Evolutionary conservation across 495 filamentous ascomycete species (phyloP).

Genomic region (Cladorrhinum samala): DNA sequence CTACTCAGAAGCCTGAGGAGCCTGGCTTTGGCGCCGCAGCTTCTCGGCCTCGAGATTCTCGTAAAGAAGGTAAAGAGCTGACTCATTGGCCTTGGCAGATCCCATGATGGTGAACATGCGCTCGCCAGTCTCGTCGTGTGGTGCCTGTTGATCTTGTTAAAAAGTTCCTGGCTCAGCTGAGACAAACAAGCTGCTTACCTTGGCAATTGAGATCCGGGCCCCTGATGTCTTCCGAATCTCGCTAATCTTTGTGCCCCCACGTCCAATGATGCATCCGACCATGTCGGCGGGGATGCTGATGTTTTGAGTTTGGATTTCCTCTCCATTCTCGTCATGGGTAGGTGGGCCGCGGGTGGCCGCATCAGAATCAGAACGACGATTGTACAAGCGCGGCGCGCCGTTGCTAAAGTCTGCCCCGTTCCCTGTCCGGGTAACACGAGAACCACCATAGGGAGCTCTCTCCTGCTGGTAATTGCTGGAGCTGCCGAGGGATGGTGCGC

Average conservation of each 20-base stretch:
- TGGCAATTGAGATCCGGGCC: slow-evolving; percentile 95
- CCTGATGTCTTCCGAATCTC: slow-evolving; percentile 96
- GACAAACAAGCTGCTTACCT: slow-evolving; percentile 39
- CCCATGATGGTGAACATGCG: slow-evolving; percentile 99
- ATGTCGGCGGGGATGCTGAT: slow-evolving; percentile 99
- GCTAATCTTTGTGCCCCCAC: slow-evolving; percentile 89
- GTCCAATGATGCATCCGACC: slow-evolving; percentile 98
- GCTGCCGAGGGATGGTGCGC: too few relatives aligned
- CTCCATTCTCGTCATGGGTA: slow-evolving; percentile 87
- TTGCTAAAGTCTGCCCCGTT: slow-evolving; percentile 98
- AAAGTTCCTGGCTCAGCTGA: background rate
- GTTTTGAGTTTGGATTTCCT: slow-evolving; percentile 97
- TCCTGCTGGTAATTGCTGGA: slow-evolving; percentile 26
- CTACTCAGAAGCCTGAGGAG: slow-evolving; percentile 57
- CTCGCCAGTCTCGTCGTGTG: slow-evolving; percentile 95
- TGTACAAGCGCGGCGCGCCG: slow-evolving; percentile 53
- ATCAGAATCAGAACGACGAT: slow-evolving; percentile 78
- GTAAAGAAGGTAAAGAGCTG: slow-evolving; percentile 90
- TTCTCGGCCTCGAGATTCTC: slow-evolving; percentile 99
- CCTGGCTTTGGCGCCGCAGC: slow-evolving; percentile 76
- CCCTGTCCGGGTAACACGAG: slow-evolving; percentile 86
- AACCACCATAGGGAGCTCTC: slow-evolving; percentile 49
- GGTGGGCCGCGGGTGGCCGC: slow-evolving; percentile 64
- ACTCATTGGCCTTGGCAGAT: slow-evolving; percentile 83
- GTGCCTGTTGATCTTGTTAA: slow-evolving; percentile 43